Percentiles rank a stretch among this genome's conserved stretches.
These are phyloP conservation scores for Hyphodiscus hymeniophilus DNA, from an alignment of 495 filamentous ascomycete genomes.

Conservation along the genomic window DNA sequence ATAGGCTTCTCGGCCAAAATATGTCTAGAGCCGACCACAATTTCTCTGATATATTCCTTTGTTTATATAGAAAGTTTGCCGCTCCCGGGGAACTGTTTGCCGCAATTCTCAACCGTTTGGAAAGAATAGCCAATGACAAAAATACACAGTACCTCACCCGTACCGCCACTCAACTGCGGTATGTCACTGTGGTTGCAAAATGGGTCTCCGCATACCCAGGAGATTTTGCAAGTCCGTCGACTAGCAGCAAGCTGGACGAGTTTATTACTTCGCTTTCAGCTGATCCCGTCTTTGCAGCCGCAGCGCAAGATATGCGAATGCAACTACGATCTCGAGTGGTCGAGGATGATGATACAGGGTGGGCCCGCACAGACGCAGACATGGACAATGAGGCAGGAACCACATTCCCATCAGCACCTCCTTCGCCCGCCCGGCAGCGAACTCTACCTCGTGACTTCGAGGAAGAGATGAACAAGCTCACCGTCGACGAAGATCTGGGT, in stretches of 20 bases:
- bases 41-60: constrained; percentile 79
- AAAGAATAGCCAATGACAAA: constrained; percentile 54
- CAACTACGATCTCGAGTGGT: constrained; percentile 54
- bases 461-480: constrained; percentile 31
- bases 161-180: constrained; percentile 71
- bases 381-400: constrained; percentile 13
- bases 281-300: constrained; percentile 68
- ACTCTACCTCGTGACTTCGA: constrained; percentile 23
- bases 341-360: constrained; percentile 76
- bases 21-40: constrained; percentile 81
- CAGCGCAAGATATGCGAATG: constrained; percentile 70
- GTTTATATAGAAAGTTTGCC: constrained; percentile 92
- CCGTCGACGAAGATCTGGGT: constrained; percentile 28
- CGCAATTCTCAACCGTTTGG: constrained; percentile 66
- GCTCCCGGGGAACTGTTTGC: constrained; percentile 67
- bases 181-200: constrained; percentile 73
- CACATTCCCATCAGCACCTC: constrained; percentile 8
- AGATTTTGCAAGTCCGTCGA: constrained; percentile 79
- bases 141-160: constrained; percentile 54
- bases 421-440: constrained; percentile 12
- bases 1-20: constrained; percentile 69
- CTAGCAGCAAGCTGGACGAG: constrained; percentile 56
- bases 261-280: constrained; percentile 63
- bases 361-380: constrained; percentile 55
- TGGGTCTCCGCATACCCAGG: constrained; percentile 90